phyloP scores from a whole-genome alignment of 768 basidiomycete genomes.

The Podaxis sp. region DNA sequence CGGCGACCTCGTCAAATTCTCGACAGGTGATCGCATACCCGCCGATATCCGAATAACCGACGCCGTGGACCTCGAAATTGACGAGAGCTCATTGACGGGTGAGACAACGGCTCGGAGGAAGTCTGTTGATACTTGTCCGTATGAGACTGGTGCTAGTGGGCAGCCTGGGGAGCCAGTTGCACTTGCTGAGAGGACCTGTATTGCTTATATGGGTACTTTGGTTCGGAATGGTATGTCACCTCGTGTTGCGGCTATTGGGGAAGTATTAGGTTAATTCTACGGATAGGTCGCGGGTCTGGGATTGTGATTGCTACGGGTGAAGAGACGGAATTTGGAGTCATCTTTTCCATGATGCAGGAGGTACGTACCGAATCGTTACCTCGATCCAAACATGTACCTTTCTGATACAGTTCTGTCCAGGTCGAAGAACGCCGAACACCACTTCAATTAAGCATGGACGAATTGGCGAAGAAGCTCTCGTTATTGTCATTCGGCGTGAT shows the following conservation, averaged over 20 bases:
- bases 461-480: conserved; percentile 89
- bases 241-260: neutral
- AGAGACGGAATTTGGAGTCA: conserved; percentile 91
- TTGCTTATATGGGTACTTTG: conserved; percentile 95
- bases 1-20: conserved; percentile 86
- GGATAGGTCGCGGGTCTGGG: conserved; percentile 71
- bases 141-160: conserved; percentile 25
- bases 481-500: conserved; percentile 91
- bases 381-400: neutral
- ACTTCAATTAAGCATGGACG: conserved; percentile 92
- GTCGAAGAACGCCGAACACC: conserved; percentile 89
- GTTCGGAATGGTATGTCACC: conserved; percentile 72
- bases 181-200: conserved; percentile 80
- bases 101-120: conserved; percentile 84
- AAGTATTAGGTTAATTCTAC: neutral
- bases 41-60: conserved; percentile 84
- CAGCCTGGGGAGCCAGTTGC: conserved; percentile 40
- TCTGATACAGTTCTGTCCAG: conserved; percentile 18
- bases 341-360: conserved; percentile 98
- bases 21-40: conserved; percentile 90
- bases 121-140: conserved; percentile 48
- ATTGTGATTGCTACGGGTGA: conserved; percentile 85
- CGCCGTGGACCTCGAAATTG: conserved; percentile 87
- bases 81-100: conserved; percentile 93
- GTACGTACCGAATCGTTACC: conserved; percentile 30